Evolutionary conservation across 768 basidiomycete genomes (phyloP), one percentile per base, ranked within the genome.

Genomic region (Tulasnella sp.): DNA sequence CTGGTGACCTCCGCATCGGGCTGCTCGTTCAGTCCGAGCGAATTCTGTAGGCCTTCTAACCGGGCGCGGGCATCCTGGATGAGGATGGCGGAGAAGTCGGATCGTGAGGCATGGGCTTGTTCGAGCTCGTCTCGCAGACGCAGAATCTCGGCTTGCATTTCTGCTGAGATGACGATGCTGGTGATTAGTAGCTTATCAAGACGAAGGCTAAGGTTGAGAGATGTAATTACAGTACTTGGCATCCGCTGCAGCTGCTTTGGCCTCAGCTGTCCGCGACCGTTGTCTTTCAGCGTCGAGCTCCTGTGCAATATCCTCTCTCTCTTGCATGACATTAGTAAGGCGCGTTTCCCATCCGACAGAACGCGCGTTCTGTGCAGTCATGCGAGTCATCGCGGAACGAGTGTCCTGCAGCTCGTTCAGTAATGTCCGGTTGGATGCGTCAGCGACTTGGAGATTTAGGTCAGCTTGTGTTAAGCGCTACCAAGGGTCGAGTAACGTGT

Each of bases 381-480:
- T 84, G 42, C 91, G 89, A 23, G 89, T 88, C 32, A 95, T 89
- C 26, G 88, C 87, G 26, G 86, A 85, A 78, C 90, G 89, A 23
- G 92, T 90, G 76, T 92, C 92, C 75, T 93, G 90, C 42, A 96
- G 86, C 81, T 95, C 92, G 57, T 90, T 88, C 37, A 92, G 83
- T 16, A 93, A 85, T 7, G 89, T 88, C 82, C 93, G 92, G 82
- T 90, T 93, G 13, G 94, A 92, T 1, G 89, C 87, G 81, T 97
- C 95, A 1, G 91, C 87, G 44, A 94, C 88, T 84, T 97, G 95
- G 74, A 88, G 92, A 82, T 94, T 92, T 61, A 94, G 86, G 23
- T 94, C 85, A 23, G 93, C 91, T 82, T 94, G 92, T 9, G 90
- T 91, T 44, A 95, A 86, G 44, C 91, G 89, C 93, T 96, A 77